These are phyloP conservation scores for Halophytophthora polymorphica DNA, from an alignment of 352 stramenopile species.

Conservation along the genomic window DNA sequence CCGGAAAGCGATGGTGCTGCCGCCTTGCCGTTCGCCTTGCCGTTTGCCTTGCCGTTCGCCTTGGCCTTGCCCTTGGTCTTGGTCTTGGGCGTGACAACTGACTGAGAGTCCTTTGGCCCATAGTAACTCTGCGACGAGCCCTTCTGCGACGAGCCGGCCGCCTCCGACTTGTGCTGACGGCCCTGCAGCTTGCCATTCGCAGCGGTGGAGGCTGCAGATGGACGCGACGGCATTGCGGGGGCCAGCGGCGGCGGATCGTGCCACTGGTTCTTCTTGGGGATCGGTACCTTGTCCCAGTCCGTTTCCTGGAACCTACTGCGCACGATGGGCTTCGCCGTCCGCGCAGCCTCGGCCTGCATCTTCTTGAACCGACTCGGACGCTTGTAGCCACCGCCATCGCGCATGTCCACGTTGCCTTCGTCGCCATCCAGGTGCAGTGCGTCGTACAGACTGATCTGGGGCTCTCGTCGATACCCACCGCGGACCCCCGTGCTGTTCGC, in stretches of 20 bases:
- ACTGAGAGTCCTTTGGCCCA: constrained; percentile 22
- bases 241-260: constrained; percentile 9
- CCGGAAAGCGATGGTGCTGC: no score
- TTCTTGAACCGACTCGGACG: constrained; percentile 57
- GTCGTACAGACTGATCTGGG: constrained; percentile 60
- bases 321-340: constrained; percentile 37
- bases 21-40: no score
- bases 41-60: background rate
- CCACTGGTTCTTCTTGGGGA: constrained; percentile 41
- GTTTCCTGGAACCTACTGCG: constrained; percentile 33
- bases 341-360: constrained; percentile 38
- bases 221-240: background rate
- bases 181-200: constrained; percentile 11
- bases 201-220: constrained; percentile 7
- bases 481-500: constrained; percentile 7
- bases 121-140: constrained; percentile 30
- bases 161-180: constrained; percentile 21
- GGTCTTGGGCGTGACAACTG: constrained; percentile 1
- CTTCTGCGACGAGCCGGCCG: constrained; percentile 8
- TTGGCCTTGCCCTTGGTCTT: constrained; percentile 8
- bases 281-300: constrained; percentile 48
- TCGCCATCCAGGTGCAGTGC: constrained; percentile 44
- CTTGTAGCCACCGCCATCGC: constrained; percentile 40
- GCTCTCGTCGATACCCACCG: constrained; percentile 32
- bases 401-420: constrained; percentile 26